Percentiles rank a stretch among this genome's conserved stretches.
Evolutionary conservation across 2,329 filamentous ascomycete species (phyloP).

Genomic region (Xylariaceae sp.): DNA sequence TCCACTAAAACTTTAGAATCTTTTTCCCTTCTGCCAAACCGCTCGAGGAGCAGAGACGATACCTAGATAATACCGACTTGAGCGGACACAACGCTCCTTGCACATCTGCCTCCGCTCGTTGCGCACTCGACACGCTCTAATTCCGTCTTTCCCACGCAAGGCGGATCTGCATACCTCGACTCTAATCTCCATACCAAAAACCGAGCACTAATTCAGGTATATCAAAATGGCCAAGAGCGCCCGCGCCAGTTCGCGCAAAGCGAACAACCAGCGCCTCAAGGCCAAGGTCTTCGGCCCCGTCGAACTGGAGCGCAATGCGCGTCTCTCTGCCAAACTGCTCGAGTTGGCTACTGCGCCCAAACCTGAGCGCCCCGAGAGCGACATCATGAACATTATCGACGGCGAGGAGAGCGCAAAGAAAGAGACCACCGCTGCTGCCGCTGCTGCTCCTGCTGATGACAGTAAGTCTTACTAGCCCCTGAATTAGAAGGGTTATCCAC

Average conservation of each 20-base stretch:
- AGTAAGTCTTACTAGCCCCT: constrained; percentile 20
- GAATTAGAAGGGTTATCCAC: not conserved
- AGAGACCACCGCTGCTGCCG: constrained; percentile 17
- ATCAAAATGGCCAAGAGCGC: constrained; percentile 76
- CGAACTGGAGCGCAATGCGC: constrained; percentile 71
- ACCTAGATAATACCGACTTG: no score
- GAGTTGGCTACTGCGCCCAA: constrained; percentile 74
- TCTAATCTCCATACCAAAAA: not conserved
- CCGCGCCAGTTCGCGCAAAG: constrained; percentile 72
- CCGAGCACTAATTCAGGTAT: not conserved
- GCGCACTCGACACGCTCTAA: not conserved
- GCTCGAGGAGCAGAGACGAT: not conserved
- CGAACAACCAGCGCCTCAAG: constrained; percentile 77
- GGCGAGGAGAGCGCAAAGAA: constrained; percentile 14
- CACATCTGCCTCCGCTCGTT: not conserved
- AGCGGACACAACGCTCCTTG: no score
- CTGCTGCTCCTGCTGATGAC: constrained; percentile 31
- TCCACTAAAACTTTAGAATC: constrained; percentile 11
- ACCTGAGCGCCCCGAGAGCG: constrained; percentile 43
- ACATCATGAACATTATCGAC: constrained; percentile 46
- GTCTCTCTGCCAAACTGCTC: constrained; percentile 79
- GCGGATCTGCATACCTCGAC: no score
- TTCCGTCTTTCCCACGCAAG: no score
- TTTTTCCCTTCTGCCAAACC: not conserved
- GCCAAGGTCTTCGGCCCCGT: constrained; percentile 77